Conservation (phyloP, 148 eudicot species). For the Tetragonia tetragonoides region DNA sequence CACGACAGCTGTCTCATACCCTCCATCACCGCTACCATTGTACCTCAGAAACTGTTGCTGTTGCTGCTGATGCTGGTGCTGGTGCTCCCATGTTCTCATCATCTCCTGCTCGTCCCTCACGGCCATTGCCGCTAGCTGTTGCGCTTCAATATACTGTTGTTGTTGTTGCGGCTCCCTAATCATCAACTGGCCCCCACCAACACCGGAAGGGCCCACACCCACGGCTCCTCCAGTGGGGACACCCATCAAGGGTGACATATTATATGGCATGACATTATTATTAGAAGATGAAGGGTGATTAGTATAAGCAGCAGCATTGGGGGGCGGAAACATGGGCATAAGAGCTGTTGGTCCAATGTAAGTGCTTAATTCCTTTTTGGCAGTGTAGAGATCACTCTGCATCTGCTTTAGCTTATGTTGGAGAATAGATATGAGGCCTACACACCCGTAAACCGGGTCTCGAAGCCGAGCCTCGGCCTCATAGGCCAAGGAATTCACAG, state of each 20-base stretch:
- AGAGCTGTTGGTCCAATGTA: conserved; percentile 62
- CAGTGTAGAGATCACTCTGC: conserved; percentile 39
- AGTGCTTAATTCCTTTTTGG: conserved; percentile 59
- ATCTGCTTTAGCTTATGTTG: conserved; percentile 65
- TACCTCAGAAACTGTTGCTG: conserved; percentile 44
- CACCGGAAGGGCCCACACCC: conserved; percentile 11
- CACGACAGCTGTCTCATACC: conserved; percentile 5
- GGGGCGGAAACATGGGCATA: conserved; percentile 41
- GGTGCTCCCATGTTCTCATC: conserved; percentile 48
- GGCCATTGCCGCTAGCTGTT: conserved; percentile 41
- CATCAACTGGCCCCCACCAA: conserved; percentile 26
- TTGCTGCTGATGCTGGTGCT: conserved; percentile 39
- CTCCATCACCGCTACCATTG: conserved; percentile 5
- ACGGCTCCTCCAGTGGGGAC: conserved; percentile 10
- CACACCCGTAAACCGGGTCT: conserved; percentile 88
- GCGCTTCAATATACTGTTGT: conserved; percentile 42
- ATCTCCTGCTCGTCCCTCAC: conserved; percentile 58
- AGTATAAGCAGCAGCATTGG: conserved; percentile 1
- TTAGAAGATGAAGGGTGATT: conserved; percentile 24
- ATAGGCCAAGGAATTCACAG: conserved; percentile 70
- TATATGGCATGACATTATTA: conserved; percentile 24
- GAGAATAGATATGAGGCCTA: conserved; percentile 62
- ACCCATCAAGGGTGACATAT: conserved; percentile 36
- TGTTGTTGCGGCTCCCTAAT: conserved; percentile 39
- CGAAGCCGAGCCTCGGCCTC: conserved; percentile 70